Evolutionary conservation across 192 early-diverging fungal genomes (phyloP), one percentile per base, ranked within the genome.

Genomic region (Coemansia sp.): DNA sequence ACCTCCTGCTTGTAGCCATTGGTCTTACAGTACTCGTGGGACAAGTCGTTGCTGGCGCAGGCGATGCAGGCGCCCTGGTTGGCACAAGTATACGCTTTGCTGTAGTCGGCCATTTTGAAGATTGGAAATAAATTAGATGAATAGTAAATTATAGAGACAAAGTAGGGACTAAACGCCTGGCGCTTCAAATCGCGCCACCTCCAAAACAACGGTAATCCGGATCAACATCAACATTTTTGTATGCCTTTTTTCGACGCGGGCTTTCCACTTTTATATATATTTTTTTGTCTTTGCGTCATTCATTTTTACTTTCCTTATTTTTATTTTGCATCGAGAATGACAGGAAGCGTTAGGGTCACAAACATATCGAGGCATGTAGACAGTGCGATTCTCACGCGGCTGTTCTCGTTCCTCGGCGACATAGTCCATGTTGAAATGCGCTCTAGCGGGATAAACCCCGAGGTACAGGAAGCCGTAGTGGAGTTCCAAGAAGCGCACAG

Each of bases 291-390:
- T 63, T 37, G 59, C 37, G 27, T 19, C 41, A 2, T 51, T 39
- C 11, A 41, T 27, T 2, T 16, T 57, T 64, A 34, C 16, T 56
- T 59, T 73, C 35, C n/a, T 42, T 17, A 31, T 45, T 42, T 14
- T 57, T 57, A 33, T 45, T 33, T 50, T 11, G 21, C 24, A 27
- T 27, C 24, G 37, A 40, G 35, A 27, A 66, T 66, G 65, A 33
- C 31, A 34, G 39, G 21, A 6, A 46, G 57, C 36, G 54, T 74
- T 40, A 73, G 89, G 82, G 90, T 89, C 16, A 65, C 89, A 31
- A 91, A 92, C 63, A 79, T 93, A 24, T 89, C 89, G 9, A 44
- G 80, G 4, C 77, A 86, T 24, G 90, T 90, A 31, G 81, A 74
- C 53, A 76, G 81, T 57, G 72, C 73, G 16, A 84, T 90, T 2